Evolutionary conservation across 2,329 filamentous ascomycete genomes (phyloP).

Genomic region (Exophiala dermatitidis): DNA sequence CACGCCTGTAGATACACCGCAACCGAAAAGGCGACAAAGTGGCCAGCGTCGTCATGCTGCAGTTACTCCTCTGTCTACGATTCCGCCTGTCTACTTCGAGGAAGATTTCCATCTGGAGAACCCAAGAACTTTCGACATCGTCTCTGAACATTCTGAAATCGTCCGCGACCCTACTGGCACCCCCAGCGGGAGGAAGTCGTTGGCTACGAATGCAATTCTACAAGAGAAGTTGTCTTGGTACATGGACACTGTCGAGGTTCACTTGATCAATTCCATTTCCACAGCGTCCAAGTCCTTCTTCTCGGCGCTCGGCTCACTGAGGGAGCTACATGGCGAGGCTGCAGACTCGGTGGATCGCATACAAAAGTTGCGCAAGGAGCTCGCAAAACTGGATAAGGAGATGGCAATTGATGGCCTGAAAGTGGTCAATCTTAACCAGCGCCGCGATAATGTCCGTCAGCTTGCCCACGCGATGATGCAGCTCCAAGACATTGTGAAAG

Average conservation of each 20-base stretch:
- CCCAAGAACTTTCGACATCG: conserved; percentile 88
- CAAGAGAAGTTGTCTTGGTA: conserved; percentile 99
- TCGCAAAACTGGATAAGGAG: conserved; percentile 74
- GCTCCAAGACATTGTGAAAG: conserved; percentile 68
- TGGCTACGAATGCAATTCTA: conserved; percentile 92
- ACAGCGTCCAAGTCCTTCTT: conserved; percentile 95
- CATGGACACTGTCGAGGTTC: conserved; percentile 98
- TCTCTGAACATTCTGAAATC: conserved; percentile 94
- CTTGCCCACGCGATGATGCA: conserved; percentile 78
- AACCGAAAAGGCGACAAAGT: conserved; percentile 44
- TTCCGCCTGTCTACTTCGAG: conserved; percentile 89
- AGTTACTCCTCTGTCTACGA: conserved; percentile 77
- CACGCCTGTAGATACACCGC: conserved; percentile 45
- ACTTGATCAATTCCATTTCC: conserved; percentile 92
- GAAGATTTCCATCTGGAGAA: conserved; percentile 94
- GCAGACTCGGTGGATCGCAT: conserved; percentile 86
- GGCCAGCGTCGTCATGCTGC: conserved; percentile 56
- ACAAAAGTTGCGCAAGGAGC: conserved; percentile 68
- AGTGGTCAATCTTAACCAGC: conserved; percentile 72
- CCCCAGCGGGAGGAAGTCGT: conserved; percentile 61
- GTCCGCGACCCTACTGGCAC: conserved; percentile 60
- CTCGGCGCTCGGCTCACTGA: conserved; percentile 80
- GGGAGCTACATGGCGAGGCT: conserved; percentile 85
- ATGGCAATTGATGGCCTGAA: conserved; percentile 79
- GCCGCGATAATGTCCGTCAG: conserved; percentile 76